Evolutionary conservation across 345 rosid species (phyloP).

Genomic region (Microcos paniculata): DNA sequence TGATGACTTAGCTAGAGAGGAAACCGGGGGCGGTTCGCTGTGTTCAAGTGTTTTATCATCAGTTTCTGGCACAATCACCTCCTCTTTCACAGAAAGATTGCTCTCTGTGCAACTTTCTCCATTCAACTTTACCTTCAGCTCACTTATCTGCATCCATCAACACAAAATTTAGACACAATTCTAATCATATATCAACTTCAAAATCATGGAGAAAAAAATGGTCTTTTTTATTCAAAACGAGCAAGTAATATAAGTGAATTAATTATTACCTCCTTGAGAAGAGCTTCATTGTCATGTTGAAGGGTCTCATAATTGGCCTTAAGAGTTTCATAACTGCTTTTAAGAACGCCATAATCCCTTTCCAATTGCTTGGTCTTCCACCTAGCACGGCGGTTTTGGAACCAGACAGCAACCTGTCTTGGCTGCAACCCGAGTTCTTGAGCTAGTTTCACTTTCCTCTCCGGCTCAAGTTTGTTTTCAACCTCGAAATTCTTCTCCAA

Average conservation of each 20-base stretch:
- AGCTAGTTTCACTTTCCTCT: slow-evolving; percentile 77
- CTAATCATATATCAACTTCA: not conserved
- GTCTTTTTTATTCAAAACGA: not conserved
- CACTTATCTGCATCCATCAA: slow-evolving; percentile 53
- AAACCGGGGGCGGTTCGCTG: slow-evolving; percentile 19
- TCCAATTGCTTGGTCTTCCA: slow-evolving; percentile 89
- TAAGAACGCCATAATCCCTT: slow-evolving; percentile 62
- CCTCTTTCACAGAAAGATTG: slow-evolving; percentile 64
- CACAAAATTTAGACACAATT: not conserved
- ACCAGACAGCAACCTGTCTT: slow-evolving; percentile 91
- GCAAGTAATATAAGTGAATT: not conserved
- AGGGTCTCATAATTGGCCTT: slow-evolving; percentile 58
- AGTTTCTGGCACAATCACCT: slow-evolving; percentile 41
- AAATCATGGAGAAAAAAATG: not conserved
- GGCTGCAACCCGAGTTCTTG: slow-evolving; percentile 86
- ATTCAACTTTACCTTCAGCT: slow-evolving; percentile 66
- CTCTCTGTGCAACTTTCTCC: slow-evolving; percentile 53
- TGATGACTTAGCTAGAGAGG: slow-evolving; percentile 26
- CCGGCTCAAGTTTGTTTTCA: slow-evolving; percentile 84
- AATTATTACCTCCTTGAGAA: slow-evolving; percentile 68
- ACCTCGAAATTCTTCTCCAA: slow-evolving; percentile 86
- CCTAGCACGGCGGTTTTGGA: slow-evolving; percentile 85
- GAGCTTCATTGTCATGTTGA: slow-evolving; percentile 73
- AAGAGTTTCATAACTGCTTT: slow-evolving; percentile 57
- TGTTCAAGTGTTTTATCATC: slow-evolving; percentile 30